A percentile compares a stretch with the other conserved stretches of the same genome.
Evolutionary conservation across 2,329 filamentous ascomycete species (phyloP).

Genomic region (Penicillium concentricum): DNA sequence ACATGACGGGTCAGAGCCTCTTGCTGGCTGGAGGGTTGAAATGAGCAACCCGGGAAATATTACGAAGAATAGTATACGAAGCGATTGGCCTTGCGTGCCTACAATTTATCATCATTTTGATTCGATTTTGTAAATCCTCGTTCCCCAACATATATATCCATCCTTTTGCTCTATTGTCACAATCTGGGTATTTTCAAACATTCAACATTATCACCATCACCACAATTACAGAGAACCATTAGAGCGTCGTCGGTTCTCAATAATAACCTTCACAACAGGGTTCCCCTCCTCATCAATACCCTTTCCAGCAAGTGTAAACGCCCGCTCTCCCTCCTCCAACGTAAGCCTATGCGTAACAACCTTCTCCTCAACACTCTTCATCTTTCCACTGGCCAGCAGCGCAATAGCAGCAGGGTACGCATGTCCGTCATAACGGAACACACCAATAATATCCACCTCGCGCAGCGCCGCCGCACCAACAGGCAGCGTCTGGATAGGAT

Average conservation of each 20-base stretch:
- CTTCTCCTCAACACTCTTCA: conserved; percentile 50
- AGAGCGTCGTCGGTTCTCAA: conserved; percentile 32
- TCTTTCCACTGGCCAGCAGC: conserved; percentile 50
- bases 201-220: conserved; percentile 11
- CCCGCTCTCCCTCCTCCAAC: conserved; percentile 50
- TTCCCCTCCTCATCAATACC: conserved; percentile 53
- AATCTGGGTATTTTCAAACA: conserved; percentile 21
- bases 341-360: conserved; percentile 55
- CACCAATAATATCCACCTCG: conserved; percentile 58
- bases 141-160: background rate
- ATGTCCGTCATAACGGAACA: conserved; percentile 55
- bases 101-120: background rate
- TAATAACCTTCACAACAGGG: conserved; percentile 55
- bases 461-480: conserved; percentile 55
- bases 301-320: conserved; percentile 52
- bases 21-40: conserved; percentile 55
- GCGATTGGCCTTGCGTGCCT: background rate
- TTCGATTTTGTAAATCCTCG: background rate
- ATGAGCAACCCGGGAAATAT: conserved; percentile 23
- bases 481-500: conserved; percentile 54
- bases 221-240: conserved; percentile 9
- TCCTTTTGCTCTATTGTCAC: conserved; percentile 8
- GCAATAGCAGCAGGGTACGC: conserved; percentile 57
- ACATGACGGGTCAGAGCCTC: conserved; percentile 58
- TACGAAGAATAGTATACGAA: background rate